Conservation (phyloP, 345 rosid species). For the Bruguiera parviflora region DNA sequence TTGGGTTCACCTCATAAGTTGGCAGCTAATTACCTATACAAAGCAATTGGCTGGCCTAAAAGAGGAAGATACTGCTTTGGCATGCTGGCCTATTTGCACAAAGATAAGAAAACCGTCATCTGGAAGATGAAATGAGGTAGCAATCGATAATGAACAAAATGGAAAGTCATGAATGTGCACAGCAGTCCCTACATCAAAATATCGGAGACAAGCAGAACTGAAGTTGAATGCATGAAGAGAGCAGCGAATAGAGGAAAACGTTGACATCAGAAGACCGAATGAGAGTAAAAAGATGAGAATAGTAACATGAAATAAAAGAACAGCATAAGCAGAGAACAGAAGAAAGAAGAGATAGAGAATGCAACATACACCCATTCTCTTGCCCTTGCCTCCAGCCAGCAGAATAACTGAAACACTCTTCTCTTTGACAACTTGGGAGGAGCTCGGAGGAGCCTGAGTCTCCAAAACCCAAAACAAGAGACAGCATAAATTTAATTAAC, state of each 20-base stretch:
- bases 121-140: slow-evolving; percentile 25
- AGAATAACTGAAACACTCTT: slow-evolving; percentile 80
- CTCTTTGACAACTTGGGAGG: slow-evolving; percentile 47
- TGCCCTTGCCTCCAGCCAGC: slow-evolving; percentile 91
- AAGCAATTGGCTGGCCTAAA: slow-evolving; percentile 86
- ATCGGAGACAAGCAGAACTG: too few species aligned
- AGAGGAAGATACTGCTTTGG: slow-evolving; percentile 98
- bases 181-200: background rate
- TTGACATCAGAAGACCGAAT: too few species aligned
- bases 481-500: background rate
- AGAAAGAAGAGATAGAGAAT: background rate
- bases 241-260: too few species aligned
- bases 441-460: slow-evolving; percentile 28
- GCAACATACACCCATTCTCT: slow-evolving; percentile 81
- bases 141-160: slow-evolving; percentile 15
- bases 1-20: slow-evolving; percentile 5
- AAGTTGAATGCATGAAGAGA: too few species aligned
- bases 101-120: slow-evolving; percentile 44
- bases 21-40: slow-evolving; percentile 62
- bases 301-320: background rate
- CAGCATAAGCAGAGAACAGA: background rate
- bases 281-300: too few species aligned
- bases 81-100: slow-evolving; percentile 70
- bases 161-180: background rate
- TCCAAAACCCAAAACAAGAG: background rate